phyloP scores from a whole-genome alignment of 2,329 filamentous ascomycete species.

The Beauveria bassiana region DNA sequence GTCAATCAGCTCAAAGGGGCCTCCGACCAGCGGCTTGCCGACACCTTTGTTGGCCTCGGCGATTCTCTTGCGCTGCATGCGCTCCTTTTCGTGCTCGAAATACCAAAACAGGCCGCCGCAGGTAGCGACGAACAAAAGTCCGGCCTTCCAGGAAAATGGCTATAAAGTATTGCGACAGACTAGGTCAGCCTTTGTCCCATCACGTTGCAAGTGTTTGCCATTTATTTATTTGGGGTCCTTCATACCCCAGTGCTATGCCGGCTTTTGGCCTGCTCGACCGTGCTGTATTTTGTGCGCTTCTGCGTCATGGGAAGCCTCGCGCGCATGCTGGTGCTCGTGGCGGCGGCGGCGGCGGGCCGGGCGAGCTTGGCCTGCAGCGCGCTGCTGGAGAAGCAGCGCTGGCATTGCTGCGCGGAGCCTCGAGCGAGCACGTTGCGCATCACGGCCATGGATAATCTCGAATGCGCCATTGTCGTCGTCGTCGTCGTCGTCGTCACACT shows the following conservation, averaged over 20 bases:
- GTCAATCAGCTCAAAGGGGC: slow-evolving; percentile 73
- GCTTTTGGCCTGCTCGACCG: slow-evolving; percentile 52
- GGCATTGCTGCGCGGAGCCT: slow-evolving; percentile 29
- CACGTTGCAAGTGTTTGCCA: neutral
- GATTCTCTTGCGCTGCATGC: slow-evolving; percentile 81
- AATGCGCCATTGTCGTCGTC: slow-evolving; percentile 30
- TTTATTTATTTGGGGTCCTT: neutral
- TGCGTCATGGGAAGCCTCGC: slow-evolving; percentile 28
- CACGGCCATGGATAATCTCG: slow-evolving; percentile 27
- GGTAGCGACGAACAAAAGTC: slow-evolving; percentile 72
- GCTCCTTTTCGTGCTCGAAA: slow-evolving; percentile 86
- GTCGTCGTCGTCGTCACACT: neutral
- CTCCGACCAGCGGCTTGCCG: slow-evolving; percentile 87
- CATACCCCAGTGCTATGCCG: slow-evolving; percentile 49
- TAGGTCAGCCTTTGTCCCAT: slow-evolving; percentile 12
- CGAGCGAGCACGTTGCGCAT: slow-evolving; percentile 27
- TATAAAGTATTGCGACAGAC: slow-evolving; percentile 32
- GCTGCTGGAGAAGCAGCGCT: slow-evolving; percentile 33
- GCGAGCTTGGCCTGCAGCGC: slow-evolving; percentile 27
- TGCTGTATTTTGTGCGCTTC: slow-evolving; percentile 39
- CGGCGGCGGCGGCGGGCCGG: slow-evolving; percentile 26
- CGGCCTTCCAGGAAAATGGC: slow-evolving; percentile 93
- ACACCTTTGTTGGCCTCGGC: slow-evolving; percentile 91
- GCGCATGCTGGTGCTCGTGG: slow-evolving; percentile 20
- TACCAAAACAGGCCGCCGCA: slow-evolving; percentile 76